phyloP scores from a whole-genome alignment of 2,329 filamentous ascomycete genomes.

The Pseudogymnoascus sp. region DNA sequence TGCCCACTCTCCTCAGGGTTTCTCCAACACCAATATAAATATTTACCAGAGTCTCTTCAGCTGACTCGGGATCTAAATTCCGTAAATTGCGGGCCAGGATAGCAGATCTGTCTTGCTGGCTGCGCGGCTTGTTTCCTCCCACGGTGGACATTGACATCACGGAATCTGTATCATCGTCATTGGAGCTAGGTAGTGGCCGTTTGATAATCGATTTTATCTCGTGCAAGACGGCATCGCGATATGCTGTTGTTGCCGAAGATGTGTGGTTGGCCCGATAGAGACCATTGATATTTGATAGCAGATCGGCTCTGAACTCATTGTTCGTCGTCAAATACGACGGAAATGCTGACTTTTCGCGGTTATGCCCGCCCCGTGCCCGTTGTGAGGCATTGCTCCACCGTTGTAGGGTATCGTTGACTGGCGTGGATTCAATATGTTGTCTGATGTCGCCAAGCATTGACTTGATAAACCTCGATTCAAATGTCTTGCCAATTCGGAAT shows the following conservation, averaged over 20 bases:
- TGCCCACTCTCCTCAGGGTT: constrained; percentile 73
- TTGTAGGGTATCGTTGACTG: constrained; percentile 65
- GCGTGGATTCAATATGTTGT: constrained; percentile 68
- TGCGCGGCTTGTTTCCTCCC: constrained; percentile 58
- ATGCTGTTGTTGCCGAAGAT: constrained; percentile 71
- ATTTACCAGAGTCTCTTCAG: constrained; percentile 71
- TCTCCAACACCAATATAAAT: constrained; percentile 87
- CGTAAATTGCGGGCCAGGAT: constrained; percentile 83
- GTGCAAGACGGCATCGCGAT: constrained; percentile 73
- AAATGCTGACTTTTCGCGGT: constrained; percentile 58
- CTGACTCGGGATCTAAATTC: constrained; percentile 73
- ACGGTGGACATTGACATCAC: constrained; percentile 78
- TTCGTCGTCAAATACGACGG: constrained; percentile 74
- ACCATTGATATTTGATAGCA: constrained; percentile 66
- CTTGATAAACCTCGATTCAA: constrained; percentile 72
- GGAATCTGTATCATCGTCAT: constrained; percentile 87
- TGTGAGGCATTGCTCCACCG: constrained; percentile 76
- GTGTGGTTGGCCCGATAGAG: constrained; percentile 77
- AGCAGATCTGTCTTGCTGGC: constrained; percentile 82
- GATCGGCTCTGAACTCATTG: constrained; percentile 59
- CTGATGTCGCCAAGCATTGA: constrained; percentile 73
- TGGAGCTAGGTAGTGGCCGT: constrained; percentile 80
- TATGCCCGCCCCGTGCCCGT: constrained; percentile 60
- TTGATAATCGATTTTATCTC: constrained; percentile 84
- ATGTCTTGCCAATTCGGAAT: constrained; percentile 76